Percentiles rank a stretch among this genome's conserved stretches.
phyloP scores from a whole-genome alignment of 2,329 filamentous ascomycete genomes.

The Mycosphaerelloides madeirae region DNA sequence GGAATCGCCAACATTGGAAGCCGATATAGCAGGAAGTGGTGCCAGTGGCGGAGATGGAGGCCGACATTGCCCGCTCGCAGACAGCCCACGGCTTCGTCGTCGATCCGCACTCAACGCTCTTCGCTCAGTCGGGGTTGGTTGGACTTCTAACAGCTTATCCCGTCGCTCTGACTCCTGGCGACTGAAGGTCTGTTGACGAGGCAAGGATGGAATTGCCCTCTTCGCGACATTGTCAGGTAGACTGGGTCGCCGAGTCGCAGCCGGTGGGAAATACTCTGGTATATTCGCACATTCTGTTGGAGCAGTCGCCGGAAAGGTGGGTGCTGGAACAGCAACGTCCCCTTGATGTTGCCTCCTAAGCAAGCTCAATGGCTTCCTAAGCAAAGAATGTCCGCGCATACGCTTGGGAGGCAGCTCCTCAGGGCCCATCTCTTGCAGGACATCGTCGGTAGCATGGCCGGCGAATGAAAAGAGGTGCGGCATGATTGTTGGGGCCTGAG shows the following conservation, averaged over 20 bases:
- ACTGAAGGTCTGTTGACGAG: constrained; percentile 72
- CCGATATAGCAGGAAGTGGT: constrained; percentile 37
- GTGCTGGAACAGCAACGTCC: constrained; percentile 5
- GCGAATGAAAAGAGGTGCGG: constrained; percentile 30
- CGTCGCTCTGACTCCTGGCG: constrained; percentile 77
- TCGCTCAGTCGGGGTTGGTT: constrained; percentile 61
- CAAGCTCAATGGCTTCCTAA: constrained; percentile 20
- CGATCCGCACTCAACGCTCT: constrained; percentile 65
- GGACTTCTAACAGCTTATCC: constrained; percentile 63
- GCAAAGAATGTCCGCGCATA: constrained; percentile 16
- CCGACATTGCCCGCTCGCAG: constrained; percentile 37
- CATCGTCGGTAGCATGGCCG: constrained; percentile 19
- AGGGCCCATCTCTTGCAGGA: constrained; percentile 21
- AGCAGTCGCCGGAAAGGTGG: constrained; percentile 17
- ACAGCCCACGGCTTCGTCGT: constrained; percentile 33
- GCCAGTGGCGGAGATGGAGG: constrained; percentile 38
- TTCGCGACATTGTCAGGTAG: constrained; percentile 24
- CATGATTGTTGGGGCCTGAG: constrained; percentile 15
- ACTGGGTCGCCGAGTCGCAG: constrained; percentile 15
- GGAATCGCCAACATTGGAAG: constrained; percentile 30
- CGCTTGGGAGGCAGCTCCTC: constrained; percentile 20
- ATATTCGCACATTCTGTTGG: constrained; percentile 28
- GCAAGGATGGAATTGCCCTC: constrained; percentile 62
- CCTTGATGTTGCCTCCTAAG: constrained; percentile 30
- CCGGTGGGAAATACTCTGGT: constrained; percentile 15